Evolutionary conservation across 106 monocot genomes (phyloP).

Genomic region (Acorus gramineus): DNA sequence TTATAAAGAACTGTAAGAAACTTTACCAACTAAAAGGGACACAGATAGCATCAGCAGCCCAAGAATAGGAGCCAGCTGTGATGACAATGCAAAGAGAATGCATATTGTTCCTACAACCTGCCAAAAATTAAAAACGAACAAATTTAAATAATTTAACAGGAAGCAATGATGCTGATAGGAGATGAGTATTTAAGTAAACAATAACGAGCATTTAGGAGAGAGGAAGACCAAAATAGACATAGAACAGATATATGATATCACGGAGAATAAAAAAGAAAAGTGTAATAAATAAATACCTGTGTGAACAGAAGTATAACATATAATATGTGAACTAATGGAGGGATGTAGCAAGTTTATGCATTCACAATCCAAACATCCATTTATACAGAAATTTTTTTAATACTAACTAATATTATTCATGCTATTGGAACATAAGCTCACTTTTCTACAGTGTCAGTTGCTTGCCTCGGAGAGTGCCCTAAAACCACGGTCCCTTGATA

Average conservation of each 20-base stretch:
- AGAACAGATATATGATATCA: not conserved
- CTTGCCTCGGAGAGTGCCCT: slow-evolving; percentile 98
- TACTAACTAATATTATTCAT: slow-evolving; percentile 2
- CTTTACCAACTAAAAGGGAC: slow-evolving; percentile 83
- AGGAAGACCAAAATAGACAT: no score
- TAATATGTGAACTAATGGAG: no score
- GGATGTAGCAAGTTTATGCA: no score
- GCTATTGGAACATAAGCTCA: slow-evolving; percentile 38
- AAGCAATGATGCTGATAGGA: not conserved
- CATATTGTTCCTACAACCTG: slow-evolving; percentile 88
- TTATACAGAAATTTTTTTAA: no score
- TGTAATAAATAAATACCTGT: not conserved
- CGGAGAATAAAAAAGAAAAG: not conserved
- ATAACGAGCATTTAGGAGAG: no score
- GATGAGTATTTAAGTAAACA: not conserved
- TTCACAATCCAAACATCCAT: no score
- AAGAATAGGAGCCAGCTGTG: slow-evolving; percentile 83
- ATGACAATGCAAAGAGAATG: slow-evolving; percentile 78
- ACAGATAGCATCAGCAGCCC: slow-evolving; percentile 79
- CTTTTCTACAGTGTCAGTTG: slow-evolving; percentile 37
- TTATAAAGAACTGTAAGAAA: not conserved
- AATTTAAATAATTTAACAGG: slow-evolving; percentile 1
- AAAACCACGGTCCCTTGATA: slow-evolving; percentile 95
- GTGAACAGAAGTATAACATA: no score
- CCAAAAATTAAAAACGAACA: slow-evolving; percentile 8